These are phyloP conservation scores for Laetiporus sulphureus DNA, from an alignment of 1,284 basidiomycete genomes.

Conservation along the genomic window DNA sequence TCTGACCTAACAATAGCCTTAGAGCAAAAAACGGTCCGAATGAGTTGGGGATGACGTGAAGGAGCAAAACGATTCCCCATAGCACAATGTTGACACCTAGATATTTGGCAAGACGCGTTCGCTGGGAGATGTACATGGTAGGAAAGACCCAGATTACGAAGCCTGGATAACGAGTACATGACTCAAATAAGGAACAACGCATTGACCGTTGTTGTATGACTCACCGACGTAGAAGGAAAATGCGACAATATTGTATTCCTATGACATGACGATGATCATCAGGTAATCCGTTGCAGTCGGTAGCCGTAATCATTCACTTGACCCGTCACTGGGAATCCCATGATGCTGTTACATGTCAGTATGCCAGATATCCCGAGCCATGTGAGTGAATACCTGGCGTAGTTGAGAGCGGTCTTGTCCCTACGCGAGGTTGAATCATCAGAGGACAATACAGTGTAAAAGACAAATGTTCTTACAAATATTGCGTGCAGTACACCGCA, in stretches of 20 bases:
- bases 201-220: background rate
- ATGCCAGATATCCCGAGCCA: background rate
- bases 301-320: conserved; percentile 33
- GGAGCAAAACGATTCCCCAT: conserved; percentile 58
- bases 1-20: conserved; percentile 51
- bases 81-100: conserved; percentile 54
- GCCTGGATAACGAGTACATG: conserved; percentile 26
- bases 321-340: conserved; percentile 61
- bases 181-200: background rate
- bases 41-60: conserved; percentile 49
- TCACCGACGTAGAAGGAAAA: conserved; percentile 58
- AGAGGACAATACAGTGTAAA: conserved; percentile 3
- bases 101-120: conserved; percentile 53
- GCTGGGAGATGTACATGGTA: conserved; percentile 60
- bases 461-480: too few relatives aligned
- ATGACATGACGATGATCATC: background rate
- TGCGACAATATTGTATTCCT: conserved; percentile 61
- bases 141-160: conserved; percentile 63
- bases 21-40: conserved; percentile 60
- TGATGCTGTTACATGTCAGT: conserved; percentile 35
- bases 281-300: background rate
- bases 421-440: conserved; percentile 23
- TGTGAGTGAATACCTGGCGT: conserved; percentile 39
- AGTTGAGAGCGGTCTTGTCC: conserved; percentile 62
- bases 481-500: conserved; percentile 60